Conservation (phyloP, 2,329 filamentous ascomycete species). For the Arthrobotrys iridis region DNA sequence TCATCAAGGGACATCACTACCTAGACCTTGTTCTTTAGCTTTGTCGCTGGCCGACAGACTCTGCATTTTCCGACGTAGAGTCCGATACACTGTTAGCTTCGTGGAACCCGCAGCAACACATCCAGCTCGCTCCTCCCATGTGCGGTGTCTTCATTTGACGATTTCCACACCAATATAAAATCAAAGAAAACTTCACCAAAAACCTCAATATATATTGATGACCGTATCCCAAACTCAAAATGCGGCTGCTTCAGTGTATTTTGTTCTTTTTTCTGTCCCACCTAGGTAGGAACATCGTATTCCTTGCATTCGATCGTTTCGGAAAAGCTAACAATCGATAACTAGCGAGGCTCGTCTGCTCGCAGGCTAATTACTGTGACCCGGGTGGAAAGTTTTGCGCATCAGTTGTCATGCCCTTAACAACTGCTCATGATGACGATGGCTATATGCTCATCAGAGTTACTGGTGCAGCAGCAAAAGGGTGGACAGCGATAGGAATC, state of each 20-base stretch:
- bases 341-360: slow-evolving; percentile 28
- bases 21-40: neutral
- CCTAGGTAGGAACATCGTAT: slow-evolving; percentile 14
- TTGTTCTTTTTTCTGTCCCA: slow-evolving; percentile 33
- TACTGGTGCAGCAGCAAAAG: slow-evolving; percentile 55
- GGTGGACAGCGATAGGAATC: slow-evolving; percentile 64
- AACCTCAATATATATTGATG: neutral
- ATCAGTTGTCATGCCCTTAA: slow-evolving; percentile 43
- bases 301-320: neutral
- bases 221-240: neutral
- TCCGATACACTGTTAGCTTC: neutral
- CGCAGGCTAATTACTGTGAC: slow-evolving; percentile 49
- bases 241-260: slow-evolving; percentile 29
- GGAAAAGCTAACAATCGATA: neutral
- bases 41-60: slow-evolving; percentile 45
- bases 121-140: neutral
- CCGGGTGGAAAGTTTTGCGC: slow-evolving; percentile 40
- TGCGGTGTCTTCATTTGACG: neutral
- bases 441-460: slow-evolving; percentile 56
- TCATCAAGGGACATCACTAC: neutral
- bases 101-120: slow-evolving; percentile 1
- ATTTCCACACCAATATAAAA: neutral
- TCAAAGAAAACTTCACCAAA: neutral
- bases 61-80: slow-evolving; percentile 1
- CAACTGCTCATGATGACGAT: slow-evolving; percentile 29